Conservation (phyloP, 139 green algal genomes). For the Tetradesmus obliquus region DNA sequence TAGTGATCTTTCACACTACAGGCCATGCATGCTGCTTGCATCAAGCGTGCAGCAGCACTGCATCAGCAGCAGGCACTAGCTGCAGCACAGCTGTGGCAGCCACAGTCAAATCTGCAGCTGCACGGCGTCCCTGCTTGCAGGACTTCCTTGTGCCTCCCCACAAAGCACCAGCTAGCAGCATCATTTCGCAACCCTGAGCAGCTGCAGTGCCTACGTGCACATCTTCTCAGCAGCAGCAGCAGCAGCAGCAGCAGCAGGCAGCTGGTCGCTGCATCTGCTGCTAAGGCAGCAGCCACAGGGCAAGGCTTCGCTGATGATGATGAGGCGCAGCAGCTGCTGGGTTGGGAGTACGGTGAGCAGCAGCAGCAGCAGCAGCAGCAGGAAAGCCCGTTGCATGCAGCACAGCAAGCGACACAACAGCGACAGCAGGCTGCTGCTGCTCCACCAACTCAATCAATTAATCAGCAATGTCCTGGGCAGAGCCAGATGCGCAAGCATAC, state of each 20-base stretch:
- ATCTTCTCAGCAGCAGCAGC: neutral
- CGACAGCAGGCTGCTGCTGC: neutral
- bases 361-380: slow-evolving; percentile 15
- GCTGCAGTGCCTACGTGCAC: neutral
- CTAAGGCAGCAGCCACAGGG: neutral
- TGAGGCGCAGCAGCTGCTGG: neutral
- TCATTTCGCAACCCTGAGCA: neutral
- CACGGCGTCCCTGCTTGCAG: neutral
- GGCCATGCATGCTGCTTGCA: neutral
- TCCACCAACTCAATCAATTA: neutral
- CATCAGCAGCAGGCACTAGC: neutral
- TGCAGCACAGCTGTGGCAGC: neutral
- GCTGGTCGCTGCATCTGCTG: neutral
- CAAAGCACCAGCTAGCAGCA: neutral
- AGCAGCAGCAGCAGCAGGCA: neutral
- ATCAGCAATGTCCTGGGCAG: neutral
- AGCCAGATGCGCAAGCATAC: neutral
- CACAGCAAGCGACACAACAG: neutral
- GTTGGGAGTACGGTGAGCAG: neutral
- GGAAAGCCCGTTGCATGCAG: neutral
- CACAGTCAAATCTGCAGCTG: neutral
- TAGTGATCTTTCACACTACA: neutral
- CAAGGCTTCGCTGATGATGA: neutral
- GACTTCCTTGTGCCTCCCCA: neutral
- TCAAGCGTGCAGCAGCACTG: neutral